Conservation (phyloP, 1,284 basidiomycete species). For the Heterobasidion irregulare region DNA sequence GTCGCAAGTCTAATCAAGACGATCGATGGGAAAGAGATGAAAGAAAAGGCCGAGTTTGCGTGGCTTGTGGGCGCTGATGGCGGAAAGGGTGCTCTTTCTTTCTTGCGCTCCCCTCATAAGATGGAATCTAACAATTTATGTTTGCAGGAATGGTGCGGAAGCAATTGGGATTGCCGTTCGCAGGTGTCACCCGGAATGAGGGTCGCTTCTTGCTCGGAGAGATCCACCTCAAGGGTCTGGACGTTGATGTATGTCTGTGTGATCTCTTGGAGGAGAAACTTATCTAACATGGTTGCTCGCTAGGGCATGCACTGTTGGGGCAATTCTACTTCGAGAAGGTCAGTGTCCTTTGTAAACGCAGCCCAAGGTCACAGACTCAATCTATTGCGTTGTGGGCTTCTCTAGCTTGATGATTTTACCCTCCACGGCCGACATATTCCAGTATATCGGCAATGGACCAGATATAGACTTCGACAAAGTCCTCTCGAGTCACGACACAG, state of each 20-base stretch:
- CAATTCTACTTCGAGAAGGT: no score
- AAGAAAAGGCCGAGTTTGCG: slow-evolving; percentile 10
- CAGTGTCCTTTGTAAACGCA: no score
- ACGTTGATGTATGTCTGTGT: slow-evolving; percentile 12
- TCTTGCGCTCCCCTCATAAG: neutral
- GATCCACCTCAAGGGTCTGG: slow-evolving; percentile 18
- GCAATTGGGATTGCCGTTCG: slow-evolving; percentile 15
- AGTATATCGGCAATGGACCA: neutral
- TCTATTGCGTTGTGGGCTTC: no score
- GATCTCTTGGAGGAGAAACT: neutral
- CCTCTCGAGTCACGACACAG: neutral
- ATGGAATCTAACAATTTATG: neutral
- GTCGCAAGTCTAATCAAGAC: neutral
- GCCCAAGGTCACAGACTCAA: no score
- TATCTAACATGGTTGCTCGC: no score
- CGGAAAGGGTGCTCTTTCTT: slow-evolving; percentile 19
- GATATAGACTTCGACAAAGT: neutral
- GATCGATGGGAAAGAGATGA: neutral
- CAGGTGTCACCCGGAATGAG: slow-evolving; percentile 20
- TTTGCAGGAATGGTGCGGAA: neutral
- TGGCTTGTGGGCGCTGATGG: slow-evolving; percentile 31
- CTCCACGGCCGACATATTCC: no score
- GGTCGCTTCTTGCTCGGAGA: slow-evolving; percentile 24
- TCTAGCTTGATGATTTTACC: no score
- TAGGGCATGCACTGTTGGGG: no score